Conservation (phyloP, 768 basidiomycete species). For the Lentinula boryana region DNA sequence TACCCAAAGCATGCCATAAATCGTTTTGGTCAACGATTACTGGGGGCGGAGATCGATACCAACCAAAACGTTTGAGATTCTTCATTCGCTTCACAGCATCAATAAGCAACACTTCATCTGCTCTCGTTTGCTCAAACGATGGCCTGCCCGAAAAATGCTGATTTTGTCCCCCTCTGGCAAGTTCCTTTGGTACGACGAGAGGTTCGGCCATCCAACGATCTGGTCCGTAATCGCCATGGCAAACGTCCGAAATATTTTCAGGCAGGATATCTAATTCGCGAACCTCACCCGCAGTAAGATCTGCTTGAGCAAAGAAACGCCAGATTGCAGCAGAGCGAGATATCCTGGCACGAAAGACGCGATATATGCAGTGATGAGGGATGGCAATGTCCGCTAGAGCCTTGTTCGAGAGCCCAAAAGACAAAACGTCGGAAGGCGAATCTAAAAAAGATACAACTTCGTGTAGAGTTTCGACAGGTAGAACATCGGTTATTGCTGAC, state of each 20-base stretch:
- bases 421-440: not conserved
- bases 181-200: not conserved
- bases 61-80: not conserved
- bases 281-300: not conserved
- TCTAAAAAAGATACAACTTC: not conserved
- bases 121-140: not conserved
- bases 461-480: not conserved
- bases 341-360: not conserved
- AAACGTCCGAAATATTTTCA: not conserved
- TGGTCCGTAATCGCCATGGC: not conserved
- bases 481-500: not conserved
- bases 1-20: not conserved
- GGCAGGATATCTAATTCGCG: not conserved
- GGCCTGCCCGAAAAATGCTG: not conserved
- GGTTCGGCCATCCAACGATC: conserved; percentile 1
- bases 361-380: not conserved
- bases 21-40: not conserved
- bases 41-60: not conserved
- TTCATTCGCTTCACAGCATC: not conserved
- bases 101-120: not conserved
- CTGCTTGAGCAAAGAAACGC: not conserved
- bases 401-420: not conserved
- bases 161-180: not conserved
- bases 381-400: not conserved
- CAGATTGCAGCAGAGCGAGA: not conserved